Evolutionary conservation across 2,329 filamentous ascomycete species (phyloP).

Genomic region (Xylaria sp.): DNA sequence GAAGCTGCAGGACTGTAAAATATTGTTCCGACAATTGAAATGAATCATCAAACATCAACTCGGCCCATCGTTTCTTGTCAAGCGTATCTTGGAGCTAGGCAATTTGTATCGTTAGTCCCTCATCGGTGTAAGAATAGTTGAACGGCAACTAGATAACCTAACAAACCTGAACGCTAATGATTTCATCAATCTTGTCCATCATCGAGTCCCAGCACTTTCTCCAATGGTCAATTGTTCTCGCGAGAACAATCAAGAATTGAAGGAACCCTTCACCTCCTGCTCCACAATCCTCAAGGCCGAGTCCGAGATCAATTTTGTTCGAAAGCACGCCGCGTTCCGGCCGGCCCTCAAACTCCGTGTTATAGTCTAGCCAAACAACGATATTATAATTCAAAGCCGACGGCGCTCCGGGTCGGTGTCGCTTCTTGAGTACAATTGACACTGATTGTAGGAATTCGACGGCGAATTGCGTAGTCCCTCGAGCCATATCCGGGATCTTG

Average conservation of each 20-base stretch:
- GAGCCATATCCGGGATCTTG: slow-evolving; percentile 12
- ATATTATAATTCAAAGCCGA: slow-evolving; percentile 18
- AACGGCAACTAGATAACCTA: not conserved
- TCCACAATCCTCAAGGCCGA: slow-evolving; percentile 18
- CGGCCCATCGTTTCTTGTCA: slow-evolving; percentile 20
- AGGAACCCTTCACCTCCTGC: slow-evolving; percentile 8
- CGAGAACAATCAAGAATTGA: slow-evolving; percentile 14
- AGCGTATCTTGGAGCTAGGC: slow-evolving; percentile 16
- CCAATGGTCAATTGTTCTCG: slow-evolving; percentile 15
- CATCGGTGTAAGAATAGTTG: not conserved
- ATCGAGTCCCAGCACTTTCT: slow-evolving; percentile 20
- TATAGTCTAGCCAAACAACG: slow-evolving; percentile 21
- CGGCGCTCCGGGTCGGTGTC: not conserved
- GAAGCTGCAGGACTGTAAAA: slow-evolving; percentile 25
- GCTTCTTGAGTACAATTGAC: slow-evolving; percentile 14
- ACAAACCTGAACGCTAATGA: slow-evolving; percentile 24
- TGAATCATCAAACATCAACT: slow-evolving; percentile 26
- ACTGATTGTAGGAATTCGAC: slow-evolving; percentile 22
- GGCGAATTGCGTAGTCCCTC: slow-evolving; percentile 13
- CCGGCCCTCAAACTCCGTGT: not conserved
- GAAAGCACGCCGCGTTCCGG: not conserved
- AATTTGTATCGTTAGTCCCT: not conserved
- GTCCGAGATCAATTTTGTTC: slow-evolving; percentile 2
- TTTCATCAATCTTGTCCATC: slow-evolving; percentile 23
- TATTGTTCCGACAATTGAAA: slow-evolving; percentile 28